phyloP scores from a whole-genome alignment of 1,284 basidiomycete genomes.

The Puccinia novopanici region DNA sequence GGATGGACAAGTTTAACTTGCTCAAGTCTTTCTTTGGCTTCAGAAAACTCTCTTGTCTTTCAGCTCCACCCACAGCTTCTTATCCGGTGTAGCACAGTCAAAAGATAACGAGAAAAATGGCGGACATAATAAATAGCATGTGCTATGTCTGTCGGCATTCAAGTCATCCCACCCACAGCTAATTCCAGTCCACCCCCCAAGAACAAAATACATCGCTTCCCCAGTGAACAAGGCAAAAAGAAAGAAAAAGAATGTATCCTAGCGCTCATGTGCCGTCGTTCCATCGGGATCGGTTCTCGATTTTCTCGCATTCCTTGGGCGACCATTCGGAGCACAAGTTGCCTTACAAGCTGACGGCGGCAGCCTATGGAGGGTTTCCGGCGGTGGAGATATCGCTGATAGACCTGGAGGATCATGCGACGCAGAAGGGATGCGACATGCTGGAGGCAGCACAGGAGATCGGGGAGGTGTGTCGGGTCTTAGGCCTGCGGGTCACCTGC shows the following conservation, averaged over 20 bases:
- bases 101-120: too few relatives aligned
- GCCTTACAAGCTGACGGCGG: slow-evolving; percentile 21
- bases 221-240: too few relatives aligned
- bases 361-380: slow-evolving; percentile 7
- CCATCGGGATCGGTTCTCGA: slow-evolving; percentile 23
- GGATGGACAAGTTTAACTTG: too few relatives aligned
- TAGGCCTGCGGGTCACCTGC: slow-evolving; percentile 57
- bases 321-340: slow-evolving; percentile 41
- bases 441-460: slow-evolving; percentile 57
- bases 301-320: slow-evolving; percentile 36
- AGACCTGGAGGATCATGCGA: slow-evolving; percentile 23
- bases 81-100: too few relatives aligned
- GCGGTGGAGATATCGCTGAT: slow-evolving; percentile 25
- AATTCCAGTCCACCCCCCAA: too few relatives aligned
- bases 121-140: too few relatives aligned
- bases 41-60: too few relatives aligned
- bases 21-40: too few relatives aligned
- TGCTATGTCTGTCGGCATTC: too few relatives aligned
- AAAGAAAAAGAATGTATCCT: slow-evolving; percentile 4
- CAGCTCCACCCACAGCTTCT: too few relatives aligned
- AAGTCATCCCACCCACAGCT: too few relatives aligned
- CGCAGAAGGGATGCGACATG: slow-evolving; percentile 4
- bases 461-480: slow-evolving; percentile 53
- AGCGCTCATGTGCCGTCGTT: not conserved
- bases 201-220: too few relatives aligned